These are phyloP conservation scores for Sporothrix euskadiensis DNA, from an alignment of 2,329 filamentous ascomycete species.

Conservation along the genomic window DNA sequence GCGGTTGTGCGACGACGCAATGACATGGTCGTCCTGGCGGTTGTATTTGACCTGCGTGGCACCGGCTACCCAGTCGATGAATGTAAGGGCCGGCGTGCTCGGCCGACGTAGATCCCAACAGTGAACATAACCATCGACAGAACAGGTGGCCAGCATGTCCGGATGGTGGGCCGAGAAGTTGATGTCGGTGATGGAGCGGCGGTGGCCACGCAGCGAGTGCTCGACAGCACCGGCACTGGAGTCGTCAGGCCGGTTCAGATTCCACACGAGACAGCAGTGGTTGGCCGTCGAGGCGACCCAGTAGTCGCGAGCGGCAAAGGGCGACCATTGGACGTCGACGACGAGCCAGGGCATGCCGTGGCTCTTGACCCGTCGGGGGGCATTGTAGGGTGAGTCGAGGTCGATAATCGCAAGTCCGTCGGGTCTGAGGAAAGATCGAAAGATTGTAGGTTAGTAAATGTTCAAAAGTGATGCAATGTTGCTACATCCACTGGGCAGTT, in stretches of 20 bases:
- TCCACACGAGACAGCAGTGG: slow-evolving; percentile 92
- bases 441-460: not conserved
- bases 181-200: slow-evolving; percentile 89
- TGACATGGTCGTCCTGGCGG: slow-evolving; percentile 77
- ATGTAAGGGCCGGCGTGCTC: slow-evolving; percentile 71
- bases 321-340: slow-evolving; percentile 95
- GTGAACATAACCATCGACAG: slow-evolving; percentile 89
- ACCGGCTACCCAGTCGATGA: slow-evolving; percentile 90
- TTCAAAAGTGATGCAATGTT: slow-evolving; percentile 18
- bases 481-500: not conserved
- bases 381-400: slow-evolving; percentile 83
- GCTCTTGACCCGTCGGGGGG: slow-evolving; percentile 75
- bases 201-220: slow-evolving; percentile 79
- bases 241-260: slow-evolving; percentile 76
- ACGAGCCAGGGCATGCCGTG: slow-evolving; percentile 93
- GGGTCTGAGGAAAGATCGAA: slow-evolving; percentile 51
- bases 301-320: slow-evolving; percentile 83
- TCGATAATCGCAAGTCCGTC: slow-evolving; percentile 91
- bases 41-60: slow-evolving; percentile 97
- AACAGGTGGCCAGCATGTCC: slow-evolving; percentile 84
- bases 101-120: slow-evolving; percentile 85
- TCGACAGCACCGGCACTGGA: slow-evolving; percentile 72
- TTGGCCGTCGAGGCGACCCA: slow-evolving; percentile 96
- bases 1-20: slow-evolving; percentile 88
- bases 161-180: slow-evolving; percentile 94